Percentiles rank a stretch among this genome's conserved stretches.
Evolutionary conservation across 768 basidiomycete genomes (phyloP).

Genomic region (Boletellus emodensis): DNA sequence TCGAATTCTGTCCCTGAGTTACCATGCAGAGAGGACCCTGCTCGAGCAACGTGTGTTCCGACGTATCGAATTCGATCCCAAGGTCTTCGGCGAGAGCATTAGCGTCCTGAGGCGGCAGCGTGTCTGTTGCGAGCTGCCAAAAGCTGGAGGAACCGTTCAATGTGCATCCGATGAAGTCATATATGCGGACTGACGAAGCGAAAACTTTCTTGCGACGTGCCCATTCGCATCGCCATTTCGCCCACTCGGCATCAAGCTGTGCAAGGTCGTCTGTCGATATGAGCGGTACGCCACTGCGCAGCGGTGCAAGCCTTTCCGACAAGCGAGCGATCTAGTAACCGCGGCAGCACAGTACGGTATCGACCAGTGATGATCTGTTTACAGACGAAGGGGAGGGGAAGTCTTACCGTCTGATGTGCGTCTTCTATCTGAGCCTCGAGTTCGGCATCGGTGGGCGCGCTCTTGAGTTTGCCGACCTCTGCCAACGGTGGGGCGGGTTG

Average conservation of each 20-base stretch:
- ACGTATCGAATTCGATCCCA: conserved; percentile 74
- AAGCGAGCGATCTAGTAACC: conserved; percentile 45
- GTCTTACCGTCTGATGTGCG: conserved; percentile 49
- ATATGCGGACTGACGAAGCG: conserved; percentile 24
- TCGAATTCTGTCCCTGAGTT: conserved; percentile 22
- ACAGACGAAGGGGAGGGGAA: too few relatives aligned
- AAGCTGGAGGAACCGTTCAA: conserved; percentile 46
- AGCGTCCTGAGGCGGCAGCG: conserved; percentile 63
- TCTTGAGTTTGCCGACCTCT: conserved; percentile 66
- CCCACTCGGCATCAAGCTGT: conserved; percentile 69
- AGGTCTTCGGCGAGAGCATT: conserved; percentile 68
- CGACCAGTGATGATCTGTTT: conserved; percentile 10
- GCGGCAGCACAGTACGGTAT: not conserved
- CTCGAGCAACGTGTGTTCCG: conserved; percentile 68
- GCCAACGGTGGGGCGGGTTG: not conserved
- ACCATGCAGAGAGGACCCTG: conserved; percentile 52
- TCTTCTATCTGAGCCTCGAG: conserved; percentile 53
- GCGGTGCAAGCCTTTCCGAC: conserved; percentile 51
- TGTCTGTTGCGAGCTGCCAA: conserved; percentile 68
- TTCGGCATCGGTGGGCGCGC: conserved; percentile 66
- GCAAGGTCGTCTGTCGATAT: conserved; percentile 70
- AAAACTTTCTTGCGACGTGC: conserved; percentile 70
- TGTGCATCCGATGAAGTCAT: not conserved
- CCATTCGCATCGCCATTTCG: conserved; percentile 81
- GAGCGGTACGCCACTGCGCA: conserved; percentile 58